These are phyloP conservation scores for Verruconis gallopava DNA, from an alignment of 2,329 filamentous ascomycete genomes.

Conservation along the genomic window DNA sequence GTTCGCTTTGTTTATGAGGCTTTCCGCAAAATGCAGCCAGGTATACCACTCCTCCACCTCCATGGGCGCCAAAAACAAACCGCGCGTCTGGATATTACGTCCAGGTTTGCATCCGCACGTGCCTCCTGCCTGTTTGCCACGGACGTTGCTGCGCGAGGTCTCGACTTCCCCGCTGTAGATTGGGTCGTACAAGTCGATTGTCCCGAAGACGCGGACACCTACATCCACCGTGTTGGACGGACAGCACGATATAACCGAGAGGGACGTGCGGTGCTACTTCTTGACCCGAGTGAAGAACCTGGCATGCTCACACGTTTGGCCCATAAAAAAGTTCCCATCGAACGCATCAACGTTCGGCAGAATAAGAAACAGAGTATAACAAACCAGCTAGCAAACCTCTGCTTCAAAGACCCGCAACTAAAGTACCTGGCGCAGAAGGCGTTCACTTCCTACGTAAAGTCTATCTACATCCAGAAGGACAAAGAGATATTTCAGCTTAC, in stretches of 20 bases:
- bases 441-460: constrained; percentile 80
- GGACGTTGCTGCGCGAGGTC: constrained; percentile 82
- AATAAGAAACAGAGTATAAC: constrained; percentile 83
- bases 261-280: constrained; percentile 77
- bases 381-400: constrained; percentile 82
- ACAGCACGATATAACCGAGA: constrained; percentile 88
- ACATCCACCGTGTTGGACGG: constrained; percentile 89
- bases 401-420: constrained; percentile 83
- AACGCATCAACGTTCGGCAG: constrained; percentile 72
- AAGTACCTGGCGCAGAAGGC: constrained; percentile 96
- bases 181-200: constrained; percentile 99
- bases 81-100: constrained; percentile 75
- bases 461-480: constrained; percentile 76
- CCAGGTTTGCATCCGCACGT: constrained; percentile 67
- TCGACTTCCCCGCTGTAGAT: constrained; percentile 93
- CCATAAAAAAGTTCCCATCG: constrained; percentile 79
- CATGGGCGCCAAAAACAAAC: constrained; percentile 90
- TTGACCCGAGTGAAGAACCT: constrained; percentile 82
- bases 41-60: constrained; percentile 83
- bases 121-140: constrained; percentile 86
- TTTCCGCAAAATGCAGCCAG: constrained; percentile 85
- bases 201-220: constrained; percentile 92
- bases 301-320: constrained; percentile 81
- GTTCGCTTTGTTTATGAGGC: constrained; percentile 92
- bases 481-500: constrained; percentile 83